These are phyloP conservation scores for Parathielavia hyrcaniae DNA, from an alignment of 495 filamentous ascomycete genomes.

Conservation along the genomic window DNA sequence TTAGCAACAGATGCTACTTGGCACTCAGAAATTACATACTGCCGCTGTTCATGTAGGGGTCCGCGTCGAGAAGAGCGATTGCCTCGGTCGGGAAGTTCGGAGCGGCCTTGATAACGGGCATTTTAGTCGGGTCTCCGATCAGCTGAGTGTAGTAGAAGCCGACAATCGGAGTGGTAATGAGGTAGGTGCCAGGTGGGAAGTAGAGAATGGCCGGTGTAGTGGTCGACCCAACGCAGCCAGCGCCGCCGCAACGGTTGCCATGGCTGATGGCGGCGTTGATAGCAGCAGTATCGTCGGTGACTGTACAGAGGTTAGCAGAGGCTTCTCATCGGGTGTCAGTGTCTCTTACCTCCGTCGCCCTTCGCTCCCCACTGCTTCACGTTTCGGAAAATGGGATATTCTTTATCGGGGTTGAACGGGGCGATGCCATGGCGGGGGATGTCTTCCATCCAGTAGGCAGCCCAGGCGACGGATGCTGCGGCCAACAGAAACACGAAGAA, in stretches of 20 bases:
- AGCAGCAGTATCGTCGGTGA: conserved; percentile 73
- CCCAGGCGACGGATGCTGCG: conserved; percentile 12
- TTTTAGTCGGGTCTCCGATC: conserved; percentile 50
- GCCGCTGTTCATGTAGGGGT: conserved; percentile 25
- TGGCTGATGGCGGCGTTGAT: conserved; percentile 75
- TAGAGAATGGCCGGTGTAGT: conserved; percentile 63
- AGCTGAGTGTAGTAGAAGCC: conserved; percentile 63
- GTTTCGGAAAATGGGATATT: conserved; percentile 72
- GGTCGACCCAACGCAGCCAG: conserved; percentile 68
- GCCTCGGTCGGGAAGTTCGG: conserved; percentile 45
- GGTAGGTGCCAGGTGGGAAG: conserved; percentile 61
- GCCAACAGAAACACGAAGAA: conserved; percentile 12
- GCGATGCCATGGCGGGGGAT: conserved; percentile 40
- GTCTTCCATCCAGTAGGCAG: conserved; percentile 35
- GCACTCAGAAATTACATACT: conserved; percentile 3
- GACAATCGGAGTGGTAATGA: conserved; percentile 52
- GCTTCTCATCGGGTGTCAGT: background rate
- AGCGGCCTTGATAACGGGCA: conserved; percentile 66
- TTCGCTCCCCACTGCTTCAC: conserved; percentile 74
- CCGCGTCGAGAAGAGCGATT: conserved; percentile 24
- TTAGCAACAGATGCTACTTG: background rate
- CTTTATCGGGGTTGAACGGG: conserved; percentile 33
- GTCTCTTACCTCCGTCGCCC: conserved; percentile 53
- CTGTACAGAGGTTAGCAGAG: conserved; percentile 34
- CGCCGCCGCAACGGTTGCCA: conserved; percentile 70